Percentiles rank a stretch among this genome's conserved stretches.
These are phyloP conservation scores for Silene uniflora DNA, from an alignment of 148 eudicot species.

Conservation along the genomic window DNA sequence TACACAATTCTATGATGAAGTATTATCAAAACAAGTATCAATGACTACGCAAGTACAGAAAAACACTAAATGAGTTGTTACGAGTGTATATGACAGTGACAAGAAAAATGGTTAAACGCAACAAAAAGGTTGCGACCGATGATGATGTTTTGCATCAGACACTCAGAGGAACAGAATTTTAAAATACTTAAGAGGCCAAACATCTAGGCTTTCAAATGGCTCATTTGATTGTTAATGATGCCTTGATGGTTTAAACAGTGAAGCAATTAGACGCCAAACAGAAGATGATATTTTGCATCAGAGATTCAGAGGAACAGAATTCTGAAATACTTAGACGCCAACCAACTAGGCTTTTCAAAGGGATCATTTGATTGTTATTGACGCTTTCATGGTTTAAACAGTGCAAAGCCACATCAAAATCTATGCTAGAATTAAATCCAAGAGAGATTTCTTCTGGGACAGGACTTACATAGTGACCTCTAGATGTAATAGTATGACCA, in stretches of 20 bases:
- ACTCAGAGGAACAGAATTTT: conserved; percentile 3
- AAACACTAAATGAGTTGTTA: background rate
- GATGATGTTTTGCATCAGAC: background rate
- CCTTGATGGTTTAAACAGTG: too few species aligned
- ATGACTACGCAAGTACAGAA: background rate
- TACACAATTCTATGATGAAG: background rate
- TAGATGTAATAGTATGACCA: conserved; percentile 91
- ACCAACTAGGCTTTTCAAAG: background rate
- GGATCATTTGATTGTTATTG: background rate
- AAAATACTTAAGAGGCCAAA: background rate
- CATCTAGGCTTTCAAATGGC: background rate
- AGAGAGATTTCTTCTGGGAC: conserved; percentile 10
- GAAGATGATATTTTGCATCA: background rate
- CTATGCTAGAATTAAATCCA: background rate
- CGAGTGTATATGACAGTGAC: background rate
- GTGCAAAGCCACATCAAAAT: background rate
- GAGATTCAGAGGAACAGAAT: conserved; percentile 3
- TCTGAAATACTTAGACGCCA: background rate
- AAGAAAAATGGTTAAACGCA: background rate
- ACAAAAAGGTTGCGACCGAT: background rate
- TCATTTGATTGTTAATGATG: background rate
- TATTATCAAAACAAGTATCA: background rate
- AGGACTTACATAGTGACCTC: conserved; percentile 74
- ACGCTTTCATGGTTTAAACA: background rate
- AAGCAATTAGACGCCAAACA: too few species aligned